Percentiles rank a stretch among this genome's conserved stretches.
Conservation (phyloP, 1,284 basidiomycete species). For the Puccinia hordei region DNA sequence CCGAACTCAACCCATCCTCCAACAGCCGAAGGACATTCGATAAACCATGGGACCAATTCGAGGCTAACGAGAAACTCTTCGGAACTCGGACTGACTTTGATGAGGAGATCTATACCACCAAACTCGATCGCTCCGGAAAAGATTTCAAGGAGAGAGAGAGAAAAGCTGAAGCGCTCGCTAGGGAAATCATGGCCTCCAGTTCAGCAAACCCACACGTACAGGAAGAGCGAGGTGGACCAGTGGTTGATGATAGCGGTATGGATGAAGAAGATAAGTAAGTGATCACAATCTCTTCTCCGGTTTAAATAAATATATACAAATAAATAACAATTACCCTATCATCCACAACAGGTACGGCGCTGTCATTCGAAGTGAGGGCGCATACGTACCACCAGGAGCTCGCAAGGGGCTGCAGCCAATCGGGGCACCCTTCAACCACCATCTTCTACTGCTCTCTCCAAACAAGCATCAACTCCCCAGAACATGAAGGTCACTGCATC, state of each 20-base stretch:
- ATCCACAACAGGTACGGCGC: constrained; percentile 75
- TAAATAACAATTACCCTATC: too few species aligned
- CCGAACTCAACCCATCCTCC: constrained; percentile 12
- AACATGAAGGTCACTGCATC: constrained; percentile 21
- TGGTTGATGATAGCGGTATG: constrained; percentile 66
- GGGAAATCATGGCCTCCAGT: constrained; percentile 74
- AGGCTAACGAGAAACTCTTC: constrained; percentile 87
- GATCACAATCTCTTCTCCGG: constrained; percentile 5
- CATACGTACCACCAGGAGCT: constrained; percentile 89
- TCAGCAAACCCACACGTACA: constrained; percentile 76
- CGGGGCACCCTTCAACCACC: constrained; percentile 52
- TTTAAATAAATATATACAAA: too few species aligned
- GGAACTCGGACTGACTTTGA: constrained; percentile 89
- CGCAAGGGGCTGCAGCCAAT: constrained; percentile 62
- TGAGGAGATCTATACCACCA: constrained; percentile 93
- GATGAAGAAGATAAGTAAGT: constrained; percentile 92
- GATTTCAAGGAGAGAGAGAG: constrained; percentile 87
- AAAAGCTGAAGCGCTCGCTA: constrained; percentile 82
- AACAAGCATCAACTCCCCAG: constrained; percentile 3
- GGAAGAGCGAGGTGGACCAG: constrained; percentile 77
- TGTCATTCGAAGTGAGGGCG: constrained; percentile 81
- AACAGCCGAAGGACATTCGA: constrained; percentile 46
- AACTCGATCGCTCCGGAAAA: constrained; percentile 77
- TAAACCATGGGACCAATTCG: constrained; percentile 89
- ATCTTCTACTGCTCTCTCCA: constrained; percentile 45